Evolutionary conservation across 371 early-diverging fungal genomes (phyloP), one percentile per base, ranked within the genome.

Genomic region (Mucor piriformis): DNA sequence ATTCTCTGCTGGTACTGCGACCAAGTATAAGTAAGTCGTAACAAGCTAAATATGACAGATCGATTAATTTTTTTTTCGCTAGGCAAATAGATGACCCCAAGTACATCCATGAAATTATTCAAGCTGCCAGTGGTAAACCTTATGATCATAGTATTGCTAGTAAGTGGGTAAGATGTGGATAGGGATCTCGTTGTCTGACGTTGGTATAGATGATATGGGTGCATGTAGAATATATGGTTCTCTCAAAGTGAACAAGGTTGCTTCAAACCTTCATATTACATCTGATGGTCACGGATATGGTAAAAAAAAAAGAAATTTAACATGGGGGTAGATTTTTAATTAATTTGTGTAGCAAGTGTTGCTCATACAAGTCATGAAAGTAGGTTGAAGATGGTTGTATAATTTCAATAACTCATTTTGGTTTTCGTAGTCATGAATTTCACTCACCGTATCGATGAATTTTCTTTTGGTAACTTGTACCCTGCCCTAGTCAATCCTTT

Each of bases 231-330:
- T 95, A 16, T 70, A 69, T 46, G 97, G 97, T 7, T 81, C 88
- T 4, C 76, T 92, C 7, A 53, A 78, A 35, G 89, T 91, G 29
- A 88, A 88, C 74, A 94, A 92, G 60, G 85, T 95, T 2, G 81
- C 89, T 1, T 95, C 95, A 8, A 93, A 92, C 71, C 79, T 97
- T 52, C 96, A 95, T 62, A 84, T 97, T 61, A 97, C 96, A 0
- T 88, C 95, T 1, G 70, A 82, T 40, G 95, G 95, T 3, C 95
- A 95, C 67, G 97, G 95, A 35, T 93, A 95, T 70, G 74, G 81
- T 73, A 92, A 61, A 79, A 42, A 52, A 3, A 13, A 21, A 15
- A 21, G 2, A 7, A 24, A 21, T 21, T 24, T 24, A 25, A 33
- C 32, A 2, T 20, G 21, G 47, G 13, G 29, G 24, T 23, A 23